Conservation (phyloP, 2,329 filamentous ascomycete species). For the Keithomyces neogunnii region DNA sequence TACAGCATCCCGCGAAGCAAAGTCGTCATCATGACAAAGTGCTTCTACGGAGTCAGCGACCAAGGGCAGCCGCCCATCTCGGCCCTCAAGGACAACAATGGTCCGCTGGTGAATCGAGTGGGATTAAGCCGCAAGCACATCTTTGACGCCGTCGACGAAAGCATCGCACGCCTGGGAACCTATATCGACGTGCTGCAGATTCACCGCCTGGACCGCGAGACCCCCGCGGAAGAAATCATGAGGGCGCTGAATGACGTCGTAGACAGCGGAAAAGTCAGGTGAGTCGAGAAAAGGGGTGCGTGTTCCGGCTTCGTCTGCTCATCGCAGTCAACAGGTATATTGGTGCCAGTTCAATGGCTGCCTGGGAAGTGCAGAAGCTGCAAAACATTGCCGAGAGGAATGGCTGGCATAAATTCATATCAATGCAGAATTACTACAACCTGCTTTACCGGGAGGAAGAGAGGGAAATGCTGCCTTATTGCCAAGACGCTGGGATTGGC, state of each 20-base stretch:
- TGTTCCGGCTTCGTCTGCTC: constrained; percentile 25
- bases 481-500: constrained; percentile 6
- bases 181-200: constrained; percentile 50
- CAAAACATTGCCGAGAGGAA: constrained; percentile 42
- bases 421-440: constrained; percentile 48
- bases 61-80: too few relatives aligned
- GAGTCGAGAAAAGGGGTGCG: constrained; percentile 28
- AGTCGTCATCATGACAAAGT: constrained; percentile 51
- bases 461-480: constrained; percentile 29
- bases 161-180: constrained; percentile 42
- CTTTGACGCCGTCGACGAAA: constrained; percentile 54
- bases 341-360: constrained; percentile 28
- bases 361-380: constrained; percentile 34
- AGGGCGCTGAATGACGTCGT: constrained; percentile 46
- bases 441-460: constrained; percentile 49
- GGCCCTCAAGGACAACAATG: constrained; percentile 8
- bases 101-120: neutral
- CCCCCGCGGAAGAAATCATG: constrained; percentile 48
- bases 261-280: too few relatives aligned
- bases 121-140: constrained; percentile 51
- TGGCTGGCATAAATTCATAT: constrained; percentile 46
- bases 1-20: constrained; percentile 47
- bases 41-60: constrained; percentile 33
- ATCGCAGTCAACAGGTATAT: constrained; percentile 22
- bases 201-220: constrained; percentile 42